phyloP scores from a whole-genome alignment of 129 eudicot genomes.

The Arctium minus region DNA sequence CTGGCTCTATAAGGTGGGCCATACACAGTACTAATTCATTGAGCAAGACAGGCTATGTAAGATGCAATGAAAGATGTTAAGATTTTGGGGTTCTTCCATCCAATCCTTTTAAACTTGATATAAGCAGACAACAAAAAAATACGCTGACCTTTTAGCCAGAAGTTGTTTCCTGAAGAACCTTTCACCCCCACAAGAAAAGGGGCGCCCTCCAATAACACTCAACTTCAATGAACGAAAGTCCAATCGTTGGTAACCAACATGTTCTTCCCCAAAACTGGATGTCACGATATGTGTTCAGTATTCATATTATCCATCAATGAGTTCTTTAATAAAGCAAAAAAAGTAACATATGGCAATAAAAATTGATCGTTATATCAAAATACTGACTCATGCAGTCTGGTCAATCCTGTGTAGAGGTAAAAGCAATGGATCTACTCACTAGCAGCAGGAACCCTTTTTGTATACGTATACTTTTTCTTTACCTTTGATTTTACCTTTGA shows the following conservation, averaged over 20 bases:
- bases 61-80: not conserved
- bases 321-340: not conserved
- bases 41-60: not conserved
- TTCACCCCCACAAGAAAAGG: slow-evolving; percentile 82
- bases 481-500: not conserved
- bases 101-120: not conserved
- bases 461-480: not conserved
- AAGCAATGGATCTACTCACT: not conserved
- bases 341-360: slow-evolving; percentile 10
- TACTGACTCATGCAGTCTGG: slow-evolving; percentile 4
- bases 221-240: slow-evolving; percentile 68
- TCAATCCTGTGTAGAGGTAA: slow-evolving; percentile 8
- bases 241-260: slow-evolving; percentile 78
- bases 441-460: not conserved
- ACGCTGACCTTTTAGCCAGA: slow-evolving; percentile 60
- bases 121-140: not conserved
- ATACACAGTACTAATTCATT: not conserved
- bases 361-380: slow-evolving; percentile 3
- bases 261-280: slow-evolving; percentile 81
- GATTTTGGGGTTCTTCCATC: not conserved
- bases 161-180: slow-evolving; percentile 60
- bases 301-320: not conserved
- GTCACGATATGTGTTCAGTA: slow-evolving; percentile 15
- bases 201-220: slow-evolving; percentile 88
- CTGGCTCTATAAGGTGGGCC: not conserved